Evolutionary conservation across 768 basidiomycete species (phyloP), one percentile per base, ranked within the genome.

Genomic region (Leccinum subgranulosum): DNA sequence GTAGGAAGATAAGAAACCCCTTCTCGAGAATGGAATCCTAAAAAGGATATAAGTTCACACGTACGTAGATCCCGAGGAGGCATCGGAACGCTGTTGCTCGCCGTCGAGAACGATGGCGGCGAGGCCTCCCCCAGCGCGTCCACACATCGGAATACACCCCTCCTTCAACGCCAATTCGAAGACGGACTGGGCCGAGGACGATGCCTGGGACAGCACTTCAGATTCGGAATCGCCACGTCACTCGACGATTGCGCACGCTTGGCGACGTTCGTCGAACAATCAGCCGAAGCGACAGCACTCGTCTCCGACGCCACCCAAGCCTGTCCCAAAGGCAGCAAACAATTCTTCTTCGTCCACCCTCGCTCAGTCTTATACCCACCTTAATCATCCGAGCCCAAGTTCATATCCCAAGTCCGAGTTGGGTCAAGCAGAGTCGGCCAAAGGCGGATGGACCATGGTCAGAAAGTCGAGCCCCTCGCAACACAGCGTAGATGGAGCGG

Each of bases 141-240:
- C 88, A 47, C 88, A 90, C 74, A 82, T 87, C 59, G 87, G 81
- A 45, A 75, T 90, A 45, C 79, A 83, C 58, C 76, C 86, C 6
- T 70, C 64, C 31, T 69, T 69, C 73, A 74, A 64, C 72, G 77
- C 79, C 56, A 80, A 60, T 52, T 78, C 74, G 63, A 81, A 73
- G 56, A 71, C 73, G 51, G 88, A 90, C 53, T 88, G 88, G 87
- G 87, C 76, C n/a, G 90, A 91, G 69, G 90, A 92, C 67, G 90
- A 93, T 69, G 89, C 84, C 48, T 93, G 90, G 90, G 90, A 92
- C 74, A 88, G 86, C 64, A 79, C 81, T 52, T 92, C 90, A 17
- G 90, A 92, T 74, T 85, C 85, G 48, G 89, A 90, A 72, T 85
- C 82, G 54, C 82, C 81, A 56, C 81, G 78, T 63, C 82, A 79